phyloP scores from a whole-genome alignment of 2,329 filamentous ascomycete genomes.

The Aspergillus pseudonomiae region DNA sequence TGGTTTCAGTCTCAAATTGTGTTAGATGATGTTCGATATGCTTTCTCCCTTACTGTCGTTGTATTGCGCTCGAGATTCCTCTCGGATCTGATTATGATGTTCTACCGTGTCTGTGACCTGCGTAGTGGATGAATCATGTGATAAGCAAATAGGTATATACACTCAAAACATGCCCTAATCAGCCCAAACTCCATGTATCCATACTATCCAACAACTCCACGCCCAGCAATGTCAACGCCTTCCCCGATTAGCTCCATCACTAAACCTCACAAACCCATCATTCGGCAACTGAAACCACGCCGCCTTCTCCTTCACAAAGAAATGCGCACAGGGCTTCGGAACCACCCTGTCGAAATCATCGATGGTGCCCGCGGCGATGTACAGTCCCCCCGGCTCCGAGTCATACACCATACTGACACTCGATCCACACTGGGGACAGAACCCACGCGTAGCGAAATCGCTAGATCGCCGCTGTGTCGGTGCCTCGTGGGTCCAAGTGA shows the following conservation, averaged over 20 bases:
- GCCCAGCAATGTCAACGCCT: slow-evolving; percentile 3
- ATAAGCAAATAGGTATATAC: neutral
- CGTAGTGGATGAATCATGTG: neutral
- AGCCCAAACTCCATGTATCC: neutral
- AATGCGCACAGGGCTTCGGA: slow-evolving; percentile 37
- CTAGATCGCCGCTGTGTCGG: slow-evolving; percentile 41
- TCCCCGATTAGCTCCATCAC: slow-evolving; percentile 19
- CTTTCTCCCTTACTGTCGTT: neutral
- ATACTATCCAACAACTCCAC: neutral
- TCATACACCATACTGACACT: slow-evolving; percentile 46
- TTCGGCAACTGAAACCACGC: slow-evolving; percentile 43
- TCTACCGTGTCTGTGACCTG: neutral
- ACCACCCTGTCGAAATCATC: neutral
- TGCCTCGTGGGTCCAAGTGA: slow-evolving; percentile 28
- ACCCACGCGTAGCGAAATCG: slow-evolving; percentile 45
- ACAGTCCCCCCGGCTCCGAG: slow-evolving; percentile 9
- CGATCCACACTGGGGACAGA: slow-evolving; percentile 51
- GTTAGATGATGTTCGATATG: neutral
- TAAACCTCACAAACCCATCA: slow-evolving; percentile 35
- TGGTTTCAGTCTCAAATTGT: neutral
- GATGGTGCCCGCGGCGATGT: slow-evolving; percentile 1
- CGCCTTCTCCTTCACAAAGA: slow-evolving; percentile 49
- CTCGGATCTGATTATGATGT: neutral
- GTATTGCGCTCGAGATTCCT: neutral
- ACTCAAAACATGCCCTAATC: neutral